phyloP scores from a whole-genome alignment of 139 green algal genomes.

The Deuterostichococcus epilithicus region DNA sequence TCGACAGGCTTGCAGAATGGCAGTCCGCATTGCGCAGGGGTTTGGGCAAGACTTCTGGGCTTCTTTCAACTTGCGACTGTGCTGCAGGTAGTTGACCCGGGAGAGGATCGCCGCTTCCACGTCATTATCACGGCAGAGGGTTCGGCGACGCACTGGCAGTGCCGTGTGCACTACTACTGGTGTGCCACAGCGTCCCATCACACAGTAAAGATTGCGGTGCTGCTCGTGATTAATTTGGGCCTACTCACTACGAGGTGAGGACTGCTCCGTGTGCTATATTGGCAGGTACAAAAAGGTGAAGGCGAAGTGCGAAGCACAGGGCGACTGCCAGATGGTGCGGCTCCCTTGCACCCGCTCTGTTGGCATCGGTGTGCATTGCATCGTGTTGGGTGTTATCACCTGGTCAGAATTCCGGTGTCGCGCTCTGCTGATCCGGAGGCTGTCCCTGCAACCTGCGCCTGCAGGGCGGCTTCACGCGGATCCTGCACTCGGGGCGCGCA shows the following conservation, averaged over 20 bases:
- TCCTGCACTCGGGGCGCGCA: conserved; percentile 83
- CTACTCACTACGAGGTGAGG: no score
- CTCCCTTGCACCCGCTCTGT: neutral
- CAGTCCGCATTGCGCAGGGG: no score
- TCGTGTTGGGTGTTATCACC: no score
- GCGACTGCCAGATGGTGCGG: conserved; percentile 55
- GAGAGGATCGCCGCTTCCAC: conserved; percentile 61
- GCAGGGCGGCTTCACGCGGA: conserved; percentile 84
- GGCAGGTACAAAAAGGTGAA: conserved; percentile 27
- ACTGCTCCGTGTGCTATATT: no score
- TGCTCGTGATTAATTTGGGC: no score
- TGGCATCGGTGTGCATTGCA: neutral
- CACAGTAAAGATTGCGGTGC: no score
- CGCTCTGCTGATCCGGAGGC: no score
- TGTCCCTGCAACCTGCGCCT: neutral
- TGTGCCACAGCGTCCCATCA: neutral
- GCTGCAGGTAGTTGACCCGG: neutral
- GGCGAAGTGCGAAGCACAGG: neutral
- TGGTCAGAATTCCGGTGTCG: no score
- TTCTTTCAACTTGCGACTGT: neutral
- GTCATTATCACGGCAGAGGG: conserved; percentile 77
- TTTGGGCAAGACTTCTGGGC: no score
- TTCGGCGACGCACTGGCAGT: conserved; percentile 78
- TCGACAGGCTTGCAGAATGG: no score
- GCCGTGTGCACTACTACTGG: conserved; percentile 80